These are phyloP conservation scores for Fusarium sororula DNA, from an alignment of 2,329 filamentous ascomycete species.

Conservation along the genomic window DNA sequence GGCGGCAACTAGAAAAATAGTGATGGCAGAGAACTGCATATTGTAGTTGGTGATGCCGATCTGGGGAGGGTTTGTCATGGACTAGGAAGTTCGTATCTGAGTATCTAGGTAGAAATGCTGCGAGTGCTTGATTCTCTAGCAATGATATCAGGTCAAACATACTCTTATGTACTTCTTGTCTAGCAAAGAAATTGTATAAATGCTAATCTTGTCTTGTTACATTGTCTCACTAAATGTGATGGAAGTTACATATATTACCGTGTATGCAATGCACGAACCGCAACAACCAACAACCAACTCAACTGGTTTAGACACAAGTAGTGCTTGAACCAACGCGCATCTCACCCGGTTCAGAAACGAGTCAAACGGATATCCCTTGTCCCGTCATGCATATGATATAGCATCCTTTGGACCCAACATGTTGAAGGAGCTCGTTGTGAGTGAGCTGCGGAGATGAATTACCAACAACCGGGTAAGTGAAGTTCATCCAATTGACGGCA, in stretches of 20 bases:
- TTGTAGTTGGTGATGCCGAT: background rate
- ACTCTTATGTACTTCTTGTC: background rate
- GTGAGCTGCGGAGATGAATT: background rate
- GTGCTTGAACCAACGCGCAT: background rate
- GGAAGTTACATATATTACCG: background rate
- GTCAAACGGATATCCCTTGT: background rate
- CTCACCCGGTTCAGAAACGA: background rate
- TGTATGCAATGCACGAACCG: background rate
- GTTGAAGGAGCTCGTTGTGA: background rate
- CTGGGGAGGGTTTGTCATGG: background rate
- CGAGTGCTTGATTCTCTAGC: background rate
- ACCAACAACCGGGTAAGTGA: background rate
- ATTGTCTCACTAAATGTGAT: background rate
- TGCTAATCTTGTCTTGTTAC: background rate
- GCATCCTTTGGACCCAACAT: background rate
- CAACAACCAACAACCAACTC: background rate
- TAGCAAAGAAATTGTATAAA: accelerated
- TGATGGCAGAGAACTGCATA: background rate
- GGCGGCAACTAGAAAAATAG: background rate
- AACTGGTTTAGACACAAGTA: background rate
- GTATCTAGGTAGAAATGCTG: background rate
- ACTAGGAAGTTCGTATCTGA: background rate
- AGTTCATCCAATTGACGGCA: background rate
- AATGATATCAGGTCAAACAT: background rate
- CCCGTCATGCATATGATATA: background rate